Percentiles rank a stretch among this genome's conserved stretches.
Evolutionary conservation across 768 basidiomycete species (phyloP).

Genomic region (Tubosaeta sp.): DNA sequence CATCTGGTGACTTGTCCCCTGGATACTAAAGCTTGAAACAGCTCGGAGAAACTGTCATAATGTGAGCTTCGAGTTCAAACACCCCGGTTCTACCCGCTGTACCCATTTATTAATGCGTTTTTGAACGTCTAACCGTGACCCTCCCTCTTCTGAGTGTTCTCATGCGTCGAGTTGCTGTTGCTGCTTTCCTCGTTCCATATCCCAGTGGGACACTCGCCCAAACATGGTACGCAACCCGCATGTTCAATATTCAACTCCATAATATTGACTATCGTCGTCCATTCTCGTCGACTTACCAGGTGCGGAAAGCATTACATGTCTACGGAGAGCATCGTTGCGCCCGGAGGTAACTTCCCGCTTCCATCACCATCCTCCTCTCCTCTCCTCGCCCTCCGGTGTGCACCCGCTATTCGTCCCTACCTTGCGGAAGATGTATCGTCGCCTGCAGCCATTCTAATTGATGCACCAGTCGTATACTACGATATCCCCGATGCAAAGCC

Average conservation of each 20-base stretch:
- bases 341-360: slow-evolving; percentile 48
- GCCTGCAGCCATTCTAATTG: slow-evolving; percentile 46
- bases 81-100: background rate
- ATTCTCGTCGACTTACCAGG: slow-evolving; percentile 30
- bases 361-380: slow-evolving; percentile 36
- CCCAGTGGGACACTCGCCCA: slow-evolving; percentile 20
- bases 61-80: background rate
- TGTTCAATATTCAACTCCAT: background rate
- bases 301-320: slow-evolving; percentile 56
- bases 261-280: background rate
- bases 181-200: slow-evolving; percentile 6
- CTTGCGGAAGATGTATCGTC: slow-evolving; percentile 48
- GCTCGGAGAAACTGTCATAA: background rate
- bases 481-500: slow-evolving; percentile 43
- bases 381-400: slow-evolving; percentile 42
- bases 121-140: background rate
- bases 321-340: slow-evolving; percentile 37
- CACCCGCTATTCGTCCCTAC: slow-evolving; percentile 45
- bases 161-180: slow-evolving; percentile 14
- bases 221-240: slow-evolving; percentile 23
- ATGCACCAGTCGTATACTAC: slow-evolving; percentile 46
- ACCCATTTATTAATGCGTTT: background rate
- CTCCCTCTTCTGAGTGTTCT: background rate
- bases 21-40: no score
- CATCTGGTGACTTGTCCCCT: background rate